Conservation (phyloP, 257 asterid species). For the Linderniella brevidens region DNA sequence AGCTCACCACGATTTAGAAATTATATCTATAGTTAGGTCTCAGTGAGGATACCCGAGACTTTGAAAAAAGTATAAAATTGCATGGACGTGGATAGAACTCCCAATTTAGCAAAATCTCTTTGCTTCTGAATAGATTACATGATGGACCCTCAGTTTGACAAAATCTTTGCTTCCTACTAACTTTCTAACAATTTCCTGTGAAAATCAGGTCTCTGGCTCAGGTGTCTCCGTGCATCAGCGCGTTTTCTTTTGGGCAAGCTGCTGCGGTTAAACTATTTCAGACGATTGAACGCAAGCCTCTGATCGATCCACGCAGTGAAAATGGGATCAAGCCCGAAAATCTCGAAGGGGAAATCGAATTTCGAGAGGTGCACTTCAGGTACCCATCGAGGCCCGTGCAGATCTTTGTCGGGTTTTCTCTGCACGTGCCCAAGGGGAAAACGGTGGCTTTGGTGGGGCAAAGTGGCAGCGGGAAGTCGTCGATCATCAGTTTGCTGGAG, state of each 20-base stretch:
- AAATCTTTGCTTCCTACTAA: not conserved
- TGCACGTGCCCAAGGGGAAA: slow-evolving; percentile 29
- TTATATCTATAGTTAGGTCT: too few species aligned
- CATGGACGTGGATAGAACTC: too few species aligned
- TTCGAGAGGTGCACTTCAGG: slow-evolving; percentile 37
- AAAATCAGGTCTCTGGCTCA: slow-evolving; percentile 44
- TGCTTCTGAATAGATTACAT: too few species aligned
- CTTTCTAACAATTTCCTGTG: not conserved
- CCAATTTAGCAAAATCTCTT: too few species aligned
- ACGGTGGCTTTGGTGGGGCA: slow-evolving; percentile 69
- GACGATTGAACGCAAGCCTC: slow-evolving; percentile 33
- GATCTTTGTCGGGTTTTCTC: slow-evolving; percentile 47
- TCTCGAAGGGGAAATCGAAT: slow-evolving; percentile 47
- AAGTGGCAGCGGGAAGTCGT: slow-evolving; percentile 83
- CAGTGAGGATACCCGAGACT: too few species aligned
- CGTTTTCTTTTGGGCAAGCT: slow-evolving; percentile 56
- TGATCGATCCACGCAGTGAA: slow-evolving; percentile 30
- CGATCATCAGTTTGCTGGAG: slow-evolving; percentile 46
- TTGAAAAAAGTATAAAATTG: too few species aligned
- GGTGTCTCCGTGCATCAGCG: slow-evolving; percentile 31
- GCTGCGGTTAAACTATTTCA: slow-evolving; percentile 54
- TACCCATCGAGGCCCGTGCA: slow-evolving; percentile 74
- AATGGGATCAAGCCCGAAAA: slow-evolving; percentile 32
- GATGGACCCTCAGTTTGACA: too few species aligned
- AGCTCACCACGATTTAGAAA: too few species aligned